Evolutionary conservation across 2,329 filamentous ascomycete species (phyloP), one percentile per base, ranked within the genome.

Genomic region (Penicillium sp.): DNA sequence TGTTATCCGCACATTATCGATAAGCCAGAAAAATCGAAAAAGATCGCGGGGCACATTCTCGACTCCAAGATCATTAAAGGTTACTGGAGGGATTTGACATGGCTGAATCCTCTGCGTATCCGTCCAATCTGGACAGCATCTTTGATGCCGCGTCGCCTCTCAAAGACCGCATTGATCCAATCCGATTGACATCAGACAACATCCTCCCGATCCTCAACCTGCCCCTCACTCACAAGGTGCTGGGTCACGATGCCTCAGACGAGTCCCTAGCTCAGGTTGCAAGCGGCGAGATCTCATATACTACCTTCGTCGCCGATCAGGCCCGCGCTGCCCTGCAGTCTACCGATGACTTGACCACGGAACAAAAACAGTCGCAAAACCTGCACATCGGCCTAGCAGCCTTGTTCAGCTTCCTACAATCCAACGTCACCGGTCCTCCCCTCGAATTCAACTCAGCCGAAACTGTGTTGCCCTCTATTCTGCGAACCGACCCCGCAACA

Each of bases 371-470:
- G 44, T 72, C 71, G 5, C 67, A 69, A 43, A 53, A 75, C 7
- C 55, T 81, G 47, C 72, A 80, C 39, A 72, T 85, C 31, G 87
- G 82, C 9, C 72, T 87, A 42, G 82, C 85, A 1, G 80, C 84
- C 2, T 75, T 95, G 10, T 79, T 88, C 62, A 80, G 84, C 10
- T 96, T 95, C 64, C 69, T 95, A 15, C 90, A 96, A 66, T 82
- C 82, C 1, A 95, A 88, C 64, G 86, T 94, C 47, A 95, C 90
- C 3, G 90, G 90, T 0, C 90, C 90, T 1, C 84, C 88, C 0
- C 73, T 95, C n/a, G 71, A 75, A 0, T 84, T 82, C 62, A 69
- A 69, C 22, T 69, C 77, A 3, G 70, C 76, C 3, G 69, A 76
- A 12, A 55, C 72, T 2, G 55, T 83, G 6, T 61, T 84, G 4